A percentile compares a stretch with the other conserved stretches of the same genome.
These are phyloP conservation scores for Ustilaginoidea virens DNA, from an alignment of 2,329 filamentous ascomycete species.

Conservation along the genomic window DNA sequence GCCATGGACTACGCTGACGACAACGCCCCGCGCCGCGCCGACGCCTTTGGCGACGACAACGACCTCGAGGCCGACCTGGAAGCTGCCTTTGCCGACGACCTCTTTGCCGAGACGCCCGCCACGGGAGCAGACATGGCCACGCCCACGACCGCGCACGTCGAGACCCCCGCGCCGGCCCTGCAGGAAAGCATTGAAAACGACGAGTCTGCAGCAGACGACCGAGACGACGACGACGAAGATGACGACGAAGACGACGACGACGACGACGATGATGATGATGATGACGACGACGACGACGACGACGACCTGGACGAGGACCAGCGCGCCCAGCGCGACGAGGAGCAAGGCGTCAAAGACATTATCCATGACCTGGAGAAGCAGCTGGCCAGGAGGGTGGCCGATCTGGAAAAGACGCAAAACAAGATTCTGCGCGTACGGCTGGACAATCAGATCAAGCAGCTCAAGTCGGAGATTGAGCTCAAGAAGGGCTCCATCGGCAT, in stretches of 20 bases:
- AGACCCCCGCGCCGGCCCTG: slow-evolving; percentile 26
- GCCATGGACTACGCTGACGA: slow-evolving; percentile 23
- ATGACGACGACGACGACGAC: slow-evolving; percentile 33
- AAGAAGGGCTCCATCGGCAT: slow-evolving; percentile 29
- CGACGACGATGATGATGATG: slow-evolving; percentile 22
- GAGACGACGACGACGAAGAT: slow-evolving; percentile 29
- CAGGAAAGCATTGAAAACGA: slow-evolving; percentile 30
- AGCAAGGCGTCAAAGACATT: slow-evolving; percentile 39
- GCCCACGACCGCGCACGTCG: slow-evolving; percentile 26
- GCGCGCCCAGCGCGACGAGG: slow-evolving; percentile 31
- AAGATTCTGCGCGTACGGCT: slow-evolving; percentile 35
- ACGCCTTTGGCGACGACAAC: slow-evolving; percentile 25
- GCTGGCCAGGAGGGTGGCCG: slow-evolving; percentile 27
- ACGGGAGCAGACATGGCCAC: slow-evolving; percentile 28
- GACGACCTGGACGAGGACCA: slow-evolving; percentile 40
- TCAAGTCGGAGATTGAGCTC: slow-evolving; percentile 27
- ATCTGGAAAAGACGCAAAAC: slow-evolving; percentile 27
- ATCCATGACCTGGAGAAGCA: slow-evolving; percentile 36
- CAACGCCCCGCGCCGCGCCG: slow-evolving; percentile 15
- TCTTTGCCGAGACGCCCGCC: slow-evolving; percentile 24
- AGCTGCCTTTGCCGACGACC: slow-evolving; percentile 30
- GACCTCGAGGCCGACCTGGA: slow-evolving; percentile 41
- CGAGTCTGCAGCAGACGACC: slow-evolving; percentile 22
- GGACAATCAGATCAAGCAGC: slow-evolving; percentile 31
- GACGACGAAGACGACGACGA: slow-evolving; percentile 29